A percentile compares a stretch with the other conserved stretches of the same genome.
These are phyloP conservation scores for Sporothrix protearum DNA, from an alignment of 2,329 filamentous ascomycete genomes.

Conservation along the genomic window DNA sequence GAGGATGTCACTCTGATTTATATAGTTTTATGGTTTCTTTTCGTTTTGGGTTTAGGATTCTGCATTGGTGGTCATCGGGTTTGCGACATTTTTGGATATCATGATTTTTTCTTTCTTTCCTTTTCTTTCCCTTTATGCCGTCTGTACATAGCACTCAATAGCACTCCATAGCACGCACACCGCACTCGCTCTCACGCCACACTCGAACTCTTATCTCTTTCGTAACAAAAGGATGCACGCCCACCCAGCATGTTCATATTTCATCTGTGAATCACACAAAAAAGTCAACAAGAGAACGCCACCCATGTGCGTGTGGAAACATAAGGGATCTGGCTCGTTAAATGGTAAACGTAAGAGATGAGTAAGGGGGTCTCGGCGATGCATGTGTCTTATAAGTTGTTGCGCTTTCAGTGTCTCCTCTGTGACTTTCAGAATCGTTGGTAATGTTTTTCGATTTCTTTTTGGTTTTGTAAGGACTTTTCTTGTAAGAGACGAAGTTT, in stretches of 20 bases:
- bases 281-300: background rate
- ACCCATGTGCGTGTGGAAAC: background rate
- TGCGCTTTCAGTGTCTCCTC: background rate
- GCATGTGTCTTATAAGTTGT: background rate
- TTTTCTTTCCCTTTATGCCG: too few relatives aligned
- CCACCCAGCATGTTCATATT: background rate
- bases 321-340: background rate
- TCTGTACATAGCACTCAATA: slow-evolving; percentile 16
- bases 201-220: background rate
- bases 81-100: background rate
- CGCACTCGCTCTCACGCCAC: background rate
- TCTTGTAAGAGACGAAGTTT: background rate
- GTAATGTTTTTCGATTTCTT: background rate
- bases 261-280: background rate
- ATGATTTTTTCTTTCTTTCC: background rate
- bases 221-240: background rate
- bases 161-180: slow-evolving; percentile 1
- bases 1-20: slow-evolving; percentile 11
- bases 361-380: background rate
- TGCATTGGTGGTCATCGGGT: background rate
- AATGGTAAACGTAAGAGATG: too few relatives aligned
- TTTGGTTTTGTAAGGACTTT: background rate
- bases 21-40: background rate
- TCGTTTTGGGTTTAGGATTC: background rate
- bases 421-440: background rate